A percentile compares a stretch with the other conserved stretches of the same genome.
Conservation (phyloP, 805 yeast genomes). For the Pichia scutulata region DNA sequence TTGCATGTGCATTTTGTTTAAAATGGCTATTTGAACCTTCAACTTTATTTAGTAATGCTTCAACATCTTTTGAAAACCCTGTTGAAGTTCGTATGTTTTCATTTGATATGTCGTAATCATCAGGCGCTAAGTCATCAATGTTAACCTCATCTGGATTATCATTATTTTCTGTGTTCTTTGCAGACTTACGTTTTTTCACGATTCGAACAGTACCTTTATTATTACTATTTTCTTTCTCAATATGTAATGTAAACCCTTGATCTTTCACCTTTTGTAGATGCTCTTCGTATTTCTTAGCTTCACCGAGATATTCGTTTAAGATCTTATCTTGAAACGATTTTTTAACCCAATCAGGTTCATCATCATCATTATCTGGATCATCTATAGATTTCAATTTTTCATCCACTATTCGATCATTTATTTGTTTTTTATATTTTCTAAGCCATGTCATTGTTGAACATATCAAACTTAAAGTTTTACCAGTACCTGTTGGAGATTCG, state of each 20-base stretch:
- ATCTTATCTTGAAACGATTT: conserved; percentile 29
- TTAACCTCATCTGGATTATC: conserved; percentile 1
- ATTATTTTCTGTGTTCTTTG: not conserved
- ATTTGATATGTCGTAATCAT: conserved; percentile 27
- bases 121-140: conserved; percentile 15
- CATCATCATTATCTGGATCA: conserved; percentile 27
- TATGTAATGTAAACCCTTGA: conserved; percentile 19
- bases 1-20: not conserved
- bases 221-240: conserved; percentile 21
- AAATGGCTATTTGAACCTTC: conserved; percentile 16
- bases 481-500: conserved; percentile 94
- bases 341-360: conserved; percentile 36
- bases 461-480: conserved; percentile 80
- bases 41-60: conserved; percentile 37
- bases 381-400: conserved; percentile 4
- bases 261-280: conserved; percentile 31
- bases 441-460: conserved; percentile 86
- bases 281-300: conserved; percentile 34
- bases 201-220: conserved; percentile 19
- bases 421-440: conserved; percentile 14
- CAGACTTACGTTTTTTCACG: conserved; percentile 20
- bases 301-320: conserved; percentile 20
- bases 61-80: conserved; percentile 39
- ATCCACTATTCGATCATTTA: conserved; percentile 8
- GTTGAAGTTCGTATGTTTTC: conserved; percentile 17